Percentiles rank a stretch among this genome's conserved stretches.
phyloP scores from a whole-genome alignment of 805 yeast genomes.

The Zygosaccharomyces rouxii region DNA sequence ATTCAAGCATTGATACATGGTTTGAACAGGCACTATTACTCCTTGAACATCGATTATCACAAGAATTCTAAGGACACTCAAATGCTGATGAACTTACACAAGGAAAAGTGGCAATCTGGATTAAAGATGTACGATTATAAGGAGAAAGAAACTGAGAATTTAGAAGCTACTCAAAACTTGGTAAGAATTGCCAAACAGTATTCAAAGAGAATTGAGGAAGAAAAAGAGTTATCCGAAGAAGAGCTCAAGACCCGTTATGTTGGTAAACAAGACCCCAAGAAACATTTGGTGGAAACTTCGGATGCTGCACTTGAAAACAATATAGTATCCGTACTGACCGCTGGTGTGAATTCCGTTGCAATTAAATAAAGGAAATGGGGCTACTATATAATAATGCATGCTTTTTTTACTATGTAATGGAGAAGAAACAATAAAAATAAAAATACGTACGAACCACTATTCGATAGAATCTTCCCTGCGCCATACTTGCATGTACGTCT shows the following conservation, averaged over 20 bases:
- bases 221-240: slow-evolving; percentile 79
- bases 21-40: slow-evolving; percentile 92
- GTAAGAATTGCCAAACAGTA: slow-evolving; percentile 88
- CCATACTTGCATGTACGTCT: slow-evolving; percentile 69
- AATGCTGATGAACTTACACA: slow-evolving; percentile 91
- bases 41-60: slow-evolving; percentile 89
- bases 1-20: slow-evolving; percentile 97
- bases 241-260: slow-evolving; percentile 93
- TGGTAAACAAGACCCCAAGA: slow-evolving; percentile 98
- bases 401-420: background rate
- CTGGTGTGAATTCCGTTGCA: slow-evolving; percentile 86
- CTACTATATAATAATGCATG: slow-evolving; percentile 6
- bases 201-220: slow-evolving; percentile 86
- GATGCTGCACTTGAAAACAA: slow-evolving; percentile 84
- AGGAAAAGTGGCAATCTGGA: slow-evolving; percentile 94
- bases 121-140: slow-evolving; percentile 72
- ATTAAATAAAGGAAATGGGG: slow-evolving; percentile 48
- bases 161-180: slow-evolving; percentile 68
- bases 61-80: slow-evolving; percentile 89
- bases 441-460: background rate
- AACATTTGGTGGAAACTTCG: slow-evolving; percentile 87
- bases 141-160: slow-evolving; percentile 69
- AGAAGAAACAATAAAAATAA: background rate
- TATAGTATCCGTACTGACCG: slow-evolving; percentile 78
- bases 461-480: slow-evolving; percentile 26